Evolutionary conservation across 2,329 filamentous ascomycete species (phyloP).

Genomic region (Aspergillus intermedius): DNA sequence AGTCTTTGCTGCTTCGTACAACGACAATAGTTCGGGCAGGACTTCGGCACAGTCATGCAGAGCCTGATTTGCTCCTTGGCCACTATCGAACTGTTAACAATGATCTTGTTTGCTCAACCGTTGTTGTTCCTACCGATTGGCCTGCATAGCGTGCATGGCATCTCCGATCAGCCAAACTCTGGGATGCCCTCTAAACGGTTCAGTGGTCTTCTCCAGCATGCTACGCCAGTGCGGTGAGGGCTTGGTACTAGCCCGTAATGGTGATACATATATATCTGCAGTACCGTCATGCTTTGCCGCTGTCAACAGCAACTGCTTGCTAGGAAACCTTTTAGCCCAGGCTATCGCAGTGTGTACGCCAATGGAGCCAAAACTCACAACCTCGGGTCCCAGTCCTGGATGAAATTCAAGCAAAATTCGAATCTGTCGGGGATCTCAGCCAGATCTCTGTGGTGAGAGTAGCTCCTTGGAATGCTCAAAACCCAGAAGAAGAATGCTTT

Average conservation of each 20-base stretch:
- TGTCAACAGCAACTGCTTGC: too few species aligned
- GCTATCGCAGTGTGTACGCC: background rate
- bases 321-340: background rate
- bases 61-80: background rate
- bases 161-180: background rate
- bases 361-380: background rate
- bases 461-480: background rate
- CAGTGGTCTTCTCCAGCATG: background rate
- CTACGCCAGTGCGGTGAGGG: background rate
- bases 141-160: background rate
- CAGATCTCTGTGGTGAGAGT: background rate
- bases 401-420: background rate
- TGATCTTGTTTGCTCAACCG: background rate
- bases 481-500: background rate
- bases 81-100: background rate
- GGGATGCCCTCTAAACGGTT: background rate
- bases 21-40: background rate
- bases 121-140: background rate
- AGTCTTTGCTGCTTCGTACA: background rate
- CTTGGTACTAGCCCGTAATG: background rate
- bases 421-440: background rate
- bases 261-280: background rate
- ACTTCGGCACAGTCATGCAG: background rate
- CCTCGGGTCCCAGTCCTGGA: background rate
- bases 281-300: background rate